Conservation (phyloP, 164 flowering plant species). For the Annona cherimola region DNA sequence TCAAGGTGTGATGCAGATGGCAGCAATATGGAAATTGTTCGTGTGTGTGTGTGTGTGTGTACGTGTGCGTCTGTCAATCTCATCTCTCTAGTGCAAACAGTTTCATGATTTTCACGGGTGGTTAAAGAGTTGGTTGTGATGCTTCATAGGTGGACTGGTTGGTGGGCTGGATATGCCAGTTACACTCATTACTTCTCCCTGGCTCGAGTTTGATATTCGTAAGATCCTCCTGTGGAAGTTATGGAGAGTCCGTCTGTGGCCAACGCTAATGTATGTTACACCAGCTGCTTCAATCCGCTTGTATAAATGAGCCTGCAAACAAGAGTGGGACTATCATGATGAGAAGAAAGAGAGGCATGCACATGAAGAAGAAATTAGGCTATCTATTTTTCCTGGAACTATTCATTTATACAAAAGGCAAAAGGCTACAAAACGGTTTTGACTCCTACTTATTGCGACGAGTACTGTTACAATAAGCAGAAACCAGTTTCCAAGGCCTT, state of each 20-base stretch:
- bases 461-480: too few species aligned
- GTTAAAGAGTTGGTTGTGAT: constrained; percentile 12
- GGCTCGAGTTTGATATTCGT: constrained; percentile 44
- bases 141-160: constrained; percentile 21
- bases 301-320: constrained; percentile 69
- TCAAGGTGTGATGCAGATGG: background rate
- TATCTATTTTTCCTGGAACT: too few species aligned
- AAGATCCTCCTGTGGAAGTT: constrained; percentile 52
- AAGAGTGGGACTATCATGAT: background rate
- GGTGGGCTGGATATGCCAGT: constrained; percentile 57
- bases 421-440: too few species aligned
- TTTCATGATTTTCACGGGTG: background rate
- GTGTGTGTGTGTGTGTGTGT: background rate
- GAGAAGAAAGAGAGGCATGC: background rate
- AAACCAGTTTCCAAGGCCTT: too few species aligned
- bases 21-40: background rate
- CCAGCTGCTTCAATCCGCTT: constrained; percentile 65
- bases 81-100: background rate
- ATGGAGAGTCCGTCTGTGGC: constrained; percentile 67
- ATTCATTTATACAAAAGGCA: too few species aligned
- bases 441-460: too few species aligned
- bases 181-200: constrained; percentile 17
- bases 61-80: background rate
- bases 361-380: background rate
- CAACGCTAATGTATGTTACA: constrained; percentile 76